Evolutionary conservation across 306 rosid genomes (phyloP).

Genomic region (Bauhinia variegata): DNA sequence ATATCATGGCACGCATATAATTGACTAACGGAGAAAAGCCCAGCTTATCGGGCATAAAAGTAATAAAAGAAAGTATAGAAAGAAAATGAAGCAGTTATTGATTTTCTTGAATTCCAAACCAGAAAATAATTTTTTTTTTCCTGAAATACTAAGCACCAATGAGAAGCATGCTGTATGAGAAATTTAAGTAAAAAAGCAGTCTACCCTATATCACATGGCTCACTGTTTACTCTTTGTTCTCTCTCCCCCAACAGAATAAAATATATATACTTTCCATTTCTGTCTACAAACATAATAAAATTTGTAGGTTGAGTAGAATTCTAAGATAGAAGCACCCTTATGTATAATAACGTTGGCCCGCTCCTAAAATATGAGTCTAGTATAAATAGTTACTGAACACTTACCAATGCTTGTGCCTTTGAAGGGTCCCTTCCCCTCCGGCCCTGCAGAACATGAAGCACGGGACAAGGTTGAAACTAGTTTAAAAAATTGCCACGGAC

Average conservation of each 20-base stretch:
- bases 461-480: constrained; percentile 11
- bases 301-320: no score
- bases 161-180: not conserved
- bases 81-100: constrained; percentile 14
- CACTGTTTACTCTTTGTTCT: no score
- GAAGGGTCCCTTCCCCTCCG: constrained; percentile 37
- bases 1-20: constrained; percentile 9
- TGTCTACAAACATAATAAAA: no score
- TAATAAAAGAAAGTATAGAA: constrained; percentile 18
- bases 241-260: no score
- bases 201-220: no score
- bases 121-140: constrained; percentile 6
- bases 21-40: not conserved
- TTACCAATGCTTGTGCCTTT: constrained; percentile 64
- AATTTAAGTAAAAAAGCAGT: no score
- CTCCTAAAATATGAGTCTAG: constrained; percentile 15
- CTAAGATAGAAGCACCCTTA: no score
- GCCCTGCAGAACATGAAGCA: constrained; percentile 50
- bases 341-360: not conserved
- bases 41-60: not conserved
- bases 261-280: no score
- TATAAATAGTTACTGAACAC: constrained; percentile 38
- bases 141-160: constrained; percentile 12
- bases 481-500: constrained; percentile 16
- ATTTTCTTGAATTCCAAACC: constrained; percentile 11